Evolutionary conservation across 768 basidiomycete genomes (phyloP), one percentile per base, ranked within the genome.

Genomic region (Sarcodon aspratus): DNA sequence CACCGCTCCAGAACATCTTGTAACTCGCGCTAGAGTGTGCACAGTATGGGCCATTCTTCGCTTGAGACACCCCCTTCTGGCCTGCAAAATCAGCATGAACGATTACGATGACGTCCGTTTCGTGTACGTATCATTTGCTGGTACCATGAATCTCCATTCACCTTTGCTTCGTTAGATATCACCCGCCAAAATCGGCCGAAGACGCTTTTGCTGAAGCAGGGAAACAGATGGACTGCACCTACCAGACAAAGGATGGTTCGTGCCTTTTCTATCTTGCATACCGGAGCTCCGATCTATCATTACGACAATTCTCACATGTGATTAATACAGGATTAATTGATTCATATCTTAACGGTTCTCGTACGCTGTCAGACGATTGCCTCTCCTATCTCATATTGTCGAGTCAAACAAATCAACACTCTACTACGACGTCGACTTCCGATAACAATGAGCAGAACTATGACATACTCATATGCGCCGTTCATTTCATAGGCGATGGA

Each of bases 401-500:
- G 1, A 60, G 63, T 13, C 53, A 61, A 10, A 54, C 55, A n/a
- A 48, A 47, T 8, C 17, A 50, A 31, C 50, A 62, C 36, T 66
- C 59, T 8, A 65, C 63, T 46, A 32, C 33, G 47, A 35, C 11
- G 55, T 54, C 31, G 31, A 51, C 48, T 46, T 27, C 21, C 21
- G 50, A 54, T n/a, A 47, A 47, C 10, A 48, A 53, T 32, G 55
- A 48, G 44, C 61, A 48, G 33, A 62, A 74, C 47, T 80, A 72
- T 57, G 77, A 90, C 57, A 63, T 90, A 48, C 66, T 87, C 52
- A 73, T 93, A 44, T 82, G 81, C 54, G 80, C 84, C 3, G 77
- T 84, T 7, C 90, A 93, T 60, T 91, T 83, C 62, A 62, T 91
- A 44, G 88, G 87, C 15, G 90, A 93, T 59, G 90, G 90, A 17